Conservation (phyloP, 805 yeast genomes). For the Metschnikowia colocasiae region DNA sequence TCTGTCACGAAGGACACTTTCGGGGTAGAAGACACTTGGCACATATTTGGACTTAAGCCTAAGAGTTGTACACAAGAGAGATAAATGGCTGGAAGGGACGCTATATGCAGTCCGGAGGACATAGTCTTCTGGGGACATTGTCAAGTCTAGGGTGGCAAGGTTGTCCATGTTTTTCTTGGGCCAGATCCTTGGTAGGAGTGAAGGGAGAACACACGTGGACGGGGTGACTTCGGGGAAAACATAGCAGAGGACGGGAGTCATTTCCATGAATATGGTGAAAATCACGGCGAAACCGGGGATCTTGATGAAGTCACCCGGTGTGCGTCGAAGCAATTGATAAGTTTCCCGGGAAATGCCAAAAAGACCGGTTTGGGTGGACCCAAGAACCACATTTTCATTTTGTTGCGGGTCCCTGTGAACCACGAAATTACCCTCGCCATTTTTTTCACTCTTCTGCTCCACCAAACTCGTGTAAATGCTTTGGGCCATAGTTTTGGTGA, state of each 20-base stretch:
- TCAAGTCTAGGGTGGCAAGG: slow-evolving; percentile 6
- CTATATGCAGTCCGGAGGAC: slow-evolving; percentile 48
- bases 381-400: slow-evolving; percentile 15
- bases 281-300: slow-evolving; percentile 51
- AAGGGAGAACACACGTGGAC: slow-evolving; percentile 54
- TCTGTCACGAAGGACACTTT: slow-evolving; percentile 31
- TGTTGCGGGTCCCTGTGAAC: not conserved
- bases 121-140: slow-evolving; percentile 16
- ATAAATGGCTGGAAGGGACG: slow-evolving; percentile 37
- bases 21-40: slow-evolving; percentile 39
- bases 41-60: slow-evolving; percentile 38
- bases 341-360: slow-evolving; percentile 47
- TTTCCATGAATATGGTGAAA: slow-evolving; percentile 49
- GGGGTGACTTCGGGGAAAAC: slow-evolving; percentile 55
- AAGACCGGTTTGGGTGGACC: slow-evolving; percentile 17
- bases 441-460: slow-evolving; percentile 26
- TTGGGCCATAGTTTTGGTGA: slow-evolving; percentile 36
- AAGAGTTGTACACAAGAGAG: slow-evolving; percentile 32
- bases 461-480: slow-evolving; percentile 34
- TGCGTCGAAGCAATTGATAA: slow-evolving; percentile 49
- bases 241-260: slow-evolving; percentile 51
- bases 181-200: slow-evolving; percentile 37
- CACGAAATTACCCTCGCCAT: not conserved
- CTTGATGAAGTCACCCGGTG: slow-evolving; percentile 47
- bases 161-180: slow-evolving; percentile 14